Evolutionary conservation across 129 eudicot genomes (phyloP).

Genomic region (Flaveria bidentis): DNA sequence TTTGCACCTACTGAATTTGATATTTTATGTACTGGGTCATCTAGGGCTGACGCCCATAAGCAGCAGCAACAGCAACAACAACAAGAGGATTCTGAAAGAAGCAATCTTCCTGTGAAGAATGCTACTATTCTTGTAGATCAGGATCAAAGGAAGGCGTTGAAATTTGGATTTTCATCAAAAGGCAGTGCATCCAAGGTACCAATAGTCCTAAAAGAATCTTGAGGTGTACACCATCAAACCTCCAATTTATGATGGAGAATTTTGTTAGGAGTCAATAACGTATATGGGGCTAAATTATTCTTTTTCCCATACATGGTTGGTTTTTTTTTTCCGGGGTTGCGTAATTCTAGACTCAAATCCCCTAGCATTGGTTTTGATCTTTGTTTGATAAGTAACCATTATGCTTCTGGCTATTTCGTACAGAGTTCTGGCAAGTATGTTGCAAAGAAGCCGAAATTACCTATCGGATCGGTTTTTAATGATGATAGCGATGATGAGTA

Average conservation of each 20-base stretch:
- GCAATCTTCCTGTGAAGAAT: conserved; percentile 39
- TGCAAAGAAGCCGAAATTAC: conserved; percentile 73
- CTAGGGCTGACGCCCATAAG: conserved; percentile 83
- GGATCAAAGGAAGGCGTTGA: conserved; percentile 83
- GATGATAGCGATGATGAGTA: conserved; percentile 82
- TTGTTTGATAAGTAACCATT: not conserved
- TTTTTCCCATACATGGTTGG: not conserved
- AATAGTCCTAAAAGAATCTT: conserved; percentile 4
- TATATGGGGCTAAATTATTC: too few species aligned
- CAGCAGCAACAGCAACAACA: conserved; percentile 73
- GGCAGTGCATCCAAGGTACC: conserved; percentile 75
- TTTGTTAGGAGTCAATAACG: too few species aligned
- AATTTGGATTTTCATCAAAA: conserved; percentile 91
- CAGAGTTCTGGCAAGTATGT: conserved; percentile 48
- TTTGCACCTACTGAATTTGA: not conserved
- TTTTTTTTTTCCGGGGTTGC: too few species aligned
- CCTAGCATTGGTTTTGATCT: too few species aligned
- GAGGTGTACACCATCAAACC: not conserved
- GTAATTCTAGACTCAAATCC: too few species aligned
- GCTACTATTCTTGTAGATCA: conserved; percentile 70
- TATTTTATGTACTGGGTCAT: conserved; percentile 14
- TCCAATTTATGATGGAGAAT: too few species aligned
- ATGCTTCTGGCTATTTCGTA: not conserved
- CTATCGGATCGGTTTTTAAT: conserved; percentile 72
- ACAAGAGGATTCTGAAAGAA: conserved; percentile 54